Percentiles rank a stretch among this genome's conserved stretches.
phyloP scores from a whole-genome alignment of 2,329 filamentous ascomycete genomes.

The Hypomyces perniciosus region DNA sequence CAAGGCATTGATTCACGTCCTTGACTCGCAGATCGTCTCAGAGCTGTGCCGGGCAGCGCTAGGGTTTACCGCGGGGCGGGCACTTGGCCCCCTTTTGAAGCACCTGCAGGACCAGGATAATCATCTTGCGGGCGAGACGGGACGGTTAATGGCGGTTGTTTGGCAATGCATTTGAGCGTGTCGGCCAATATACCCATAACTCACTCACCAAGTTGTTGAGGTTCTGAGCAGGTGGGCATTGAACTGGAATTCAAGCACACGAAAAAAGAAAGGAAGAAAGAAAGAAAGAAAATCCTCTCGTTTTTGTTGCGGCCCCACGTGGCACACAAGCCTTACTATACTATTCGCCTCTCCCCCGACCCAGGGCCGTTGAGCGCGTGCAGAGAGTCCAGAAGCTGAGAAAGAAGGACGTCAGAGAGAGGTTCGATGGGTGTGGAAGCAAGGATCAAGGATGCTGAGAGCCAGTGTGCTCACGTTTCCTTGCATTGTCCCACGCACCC shows the following conservation, averaged over 20 bases:
- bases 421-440: slow-evolving; percentile 9
- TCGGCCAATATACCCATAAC: not conserved
- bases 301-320: not conserved
- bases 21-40: slow-evolving; percentile 26
- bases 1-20: slow-evolving; percentile 25
- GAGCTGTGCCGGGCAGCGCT: slow-evolving; percentile 13
- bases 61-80: slow-evolving; percentile 7
- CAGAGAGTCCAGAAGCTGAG: slow-evolving; percentile 9
- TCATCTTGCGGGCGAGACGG: not conserved
- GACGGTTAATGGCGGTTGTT: not conserved
- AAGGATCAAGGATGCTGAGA: slow-evolving; percentile 9
- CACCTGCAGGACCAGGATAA: not conserved
- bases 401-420: slow-evolving; percentile 11
- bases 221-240: too few relatives aligned
- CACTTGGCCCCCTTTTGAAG: slow-evolving; percentile 2
- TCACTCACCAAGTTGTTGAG: too few relatives aligned
- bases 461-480: slow-evolving; percentile 14
- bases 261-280: too few relatives aligned
- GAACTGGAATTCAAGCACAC: too few relatives aligned
- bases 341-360: not conserved
- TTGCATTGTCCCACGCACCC: slow-evolving; percentile 17
- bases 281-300: not conserved
- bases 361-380: not conserved
- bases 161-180: not conserved
- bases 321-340: too few relatives aligned